These are phyloP conservation scores for Sugiyamaella neomexicana DNA, from an alignment of 1,139 yeast genomes.

Conservation along the genomic window DNA sequence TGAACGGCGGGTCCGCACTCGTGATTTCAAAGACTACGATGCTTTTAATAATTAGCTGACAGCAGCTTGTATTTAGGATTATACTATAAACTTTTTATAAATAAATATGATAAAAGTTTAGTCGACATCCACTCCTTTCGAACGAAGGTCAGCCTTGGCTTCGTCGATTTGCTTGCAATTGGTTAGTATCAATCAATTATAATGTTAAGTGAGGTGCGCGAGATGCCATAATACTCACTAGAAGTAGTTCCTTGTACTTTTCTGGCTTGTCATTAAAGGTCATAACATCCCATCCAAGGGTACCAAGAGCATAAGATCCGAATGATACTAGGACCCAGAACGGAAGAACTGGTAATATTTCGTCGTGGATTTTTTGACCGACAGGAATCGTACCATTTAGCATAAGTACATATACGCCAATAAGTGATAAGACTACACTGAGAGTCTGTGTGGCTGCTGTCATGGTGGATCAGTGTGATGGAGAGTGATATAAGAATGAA, in stretches of 20 bases:
- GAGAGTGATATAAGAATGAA: not conserved
- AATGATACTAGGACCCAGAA: slow-evolving; percentile 71
- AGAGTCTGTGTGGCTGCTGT: slow-evolving; percentile 70
- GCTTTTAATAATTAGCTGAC: slow-evolving; percentile 9
- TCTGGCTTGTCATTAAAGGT: slow-evolving; percentile 74
- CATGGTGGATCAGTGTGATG: slow-evolving; percentile 43
- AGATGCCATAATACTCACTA: slow-evolving; percentile 29
- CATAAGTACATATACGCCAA: slow-evolving; percentile 58
- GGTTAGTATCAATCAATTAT: not conserved
- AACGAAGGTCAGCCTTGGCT: slow-evolving; percentile 60
- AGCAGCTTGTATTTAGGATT: not conserved
- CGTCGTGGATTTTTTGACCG: slow-evolving; percentile 50
- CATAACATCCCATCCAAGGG: slow-evolving; percentile 69
- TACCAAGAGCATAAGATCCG: slow-evolving; percentile 70
- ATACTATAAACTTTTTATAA: not conserved
- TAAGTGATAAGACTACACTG: slow-evolving; percentile 46
- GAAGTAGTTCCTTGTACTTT: slow-evolving; percentile 62
- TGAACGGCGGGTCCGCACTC: slow-evolving; percentile 26
- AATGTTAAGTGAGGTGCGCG: no score
- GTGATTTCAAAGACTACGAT: slow-evolving; percentile 25
- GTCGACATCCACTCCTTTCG: slow-evolving; percentile 58
- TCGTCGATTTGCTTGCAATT: slow-evolving; percentile 55
- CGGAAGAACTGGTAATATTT: slow-evolving; percentile 67
- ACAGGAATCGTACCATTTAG: slow-evolving; percentile 57
- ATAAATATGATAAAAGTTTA: not conserved